These are phyloP conservation scores for Soucietia sequanensis DNA, from an alignment of 805 yeast species.

Conservation along the genomic window DNA sequence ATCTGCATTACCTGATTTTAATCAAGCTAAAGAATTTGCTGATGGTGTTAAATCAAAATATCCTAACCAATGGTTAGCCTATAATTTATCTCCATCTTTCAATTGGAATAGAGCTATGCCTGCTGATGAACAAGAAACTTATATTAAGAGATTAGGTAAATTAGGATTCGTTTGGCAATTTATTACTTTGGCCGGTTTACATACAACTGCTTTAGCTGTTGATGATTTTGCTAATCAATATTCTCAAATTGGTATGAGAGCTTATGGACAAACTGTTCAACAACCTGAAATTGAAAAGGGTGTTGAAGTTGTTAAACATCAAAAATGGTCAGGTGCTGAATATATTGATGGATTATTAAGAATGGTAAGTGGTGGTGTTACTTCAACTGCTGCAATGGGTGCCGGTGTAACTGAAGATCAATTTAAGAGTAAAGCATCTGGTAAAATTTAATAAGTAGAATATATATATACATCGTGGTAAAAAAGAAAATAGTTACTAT, in stretches of 20 bases:
- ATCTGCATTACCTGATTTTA: slow-evolving; percentile 89
- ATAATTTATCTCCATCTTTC: slow-evolving; percentile 95
- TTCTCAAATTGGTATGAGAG: slow-evolving; percentile 86
- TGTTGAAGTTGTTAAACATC: slow-evolving; percentile 96
- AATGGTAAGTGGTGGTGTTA: slow-evolving; percentile 90
- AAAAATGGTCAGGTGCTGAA: slow-evolving; percentile 98
- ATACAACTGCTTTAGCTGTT: slow-evolving; percentile 90
- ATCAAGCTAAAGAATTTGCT: slow-evolving; percentile 93
- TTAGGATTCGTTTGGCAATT: slow-evolving; percentile 97
- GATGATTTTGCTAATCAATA: slow-evolving; percentile 81
- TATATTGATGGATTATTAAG: slow-evolving; percentile 88
- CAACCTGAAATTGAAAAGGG: slow-evolving; percentile 82
- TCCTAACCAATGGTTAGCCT: slow-evolving; percentile 95
- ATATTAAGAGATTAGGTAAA: slow-evolving; percentile 79
- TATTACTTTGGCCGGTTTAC: slow-evolving; percentile 95
- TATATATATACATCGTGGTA: too few species aligned
- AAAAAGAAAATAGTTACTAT: too few species aligned
- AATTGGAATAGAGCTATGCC: slow-evolving; percentile 97
- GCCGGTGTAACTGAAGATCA: slow-evolving; percentile 97
- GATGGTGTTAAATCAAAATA: slow-evolving; percentile 77
- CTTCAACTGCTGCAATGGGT: slow-evolving; percentile 98
- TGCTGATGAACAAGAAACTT: slow-evolving; percentile 82
- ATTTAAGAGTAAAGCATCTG: slow-evolving; percentile 51
- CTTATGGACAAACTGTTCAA: slow-evolving; percentile 87
- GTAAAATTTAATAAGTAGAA: slow-evolving; percentile 10